These are phyloP conservation scores for Choiromyces venosus DNA, from an alignment of 495 filamentous ascomycete genomes.

Conservation along the genomic window DNA sequence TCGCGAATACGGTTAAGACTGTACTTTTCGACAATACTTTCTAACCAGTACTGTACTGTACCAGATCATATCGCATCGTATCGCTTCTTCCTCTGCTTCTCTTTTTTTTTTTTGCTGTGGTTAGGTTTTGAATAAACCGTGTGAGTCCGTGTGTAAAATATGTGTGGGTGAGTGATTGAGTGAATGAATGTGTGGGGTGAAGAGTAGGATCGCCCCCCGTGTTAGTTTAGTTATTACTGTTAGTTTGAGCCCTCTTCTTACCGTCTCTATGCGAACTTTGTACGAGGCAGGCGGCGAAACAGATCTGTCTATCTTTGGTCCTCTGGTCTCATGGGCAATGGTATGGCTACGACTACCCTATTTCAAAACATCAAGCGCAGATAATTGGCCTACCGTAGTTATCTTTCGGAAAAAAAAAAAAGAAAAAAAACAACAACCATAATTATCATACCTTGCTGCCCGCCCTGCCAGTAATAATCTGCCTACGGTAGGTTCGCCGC, in stretches of 20 bases:
- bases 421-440: too few relatives aligned
- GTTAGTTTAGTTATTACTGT: neutral
- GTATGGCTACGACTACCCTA: neutral
- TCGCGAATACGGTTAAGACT: too few relatives aligned
- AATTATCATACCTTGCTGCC: neutral
- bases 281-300: conserved; percentile 1
- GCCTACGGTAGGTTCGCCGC: neutral
- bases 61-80: neutral
- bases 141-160: conserved; percentile 1
- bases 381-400: neutral
- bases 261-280: neutral
- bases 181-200: neutral
- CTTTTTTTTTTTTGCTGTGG: neutral
- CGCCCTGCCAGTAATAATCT: conserved; percentile 1
- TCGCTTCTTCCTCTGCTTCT: neutral
- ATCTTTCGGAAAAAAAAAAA: neutral
- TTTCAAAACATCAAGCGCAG: neutral
- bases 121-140: neutral
- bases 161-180: neutral
- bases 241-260: neutral
- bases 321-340: neutral
- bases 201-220: too few relatives aligned
- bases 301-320: neutral
- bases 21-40: neutral
- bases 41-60: neutral